Conservation (phyloP, 305 asterid genomes). For the Ilex paraguariensis region DNA sequence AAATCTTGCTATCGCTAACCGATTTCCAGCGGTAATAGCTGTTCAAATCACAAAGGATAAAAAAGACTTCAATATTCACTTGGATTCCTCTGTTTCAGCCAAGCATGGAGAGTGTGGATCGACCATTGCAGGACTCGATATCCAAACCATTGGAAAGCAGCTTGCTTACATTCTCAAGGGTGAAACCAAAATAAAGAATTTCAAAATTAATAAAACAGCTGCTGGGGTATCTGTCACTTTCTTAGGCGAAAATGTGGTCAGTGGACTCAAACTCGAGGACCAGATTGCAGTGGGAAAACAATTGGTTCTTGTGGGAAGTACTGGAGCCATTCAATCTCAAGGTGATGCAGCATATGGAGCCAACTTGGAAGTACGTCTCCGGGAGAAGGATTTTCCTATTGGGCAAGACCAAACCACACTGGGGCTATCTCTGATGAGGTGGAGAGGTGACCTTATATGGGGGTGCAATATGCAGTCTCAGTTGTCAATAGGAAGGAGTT, state of each 20-base stretch:
- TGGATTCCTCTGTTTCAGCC: conserved; percentile 32
- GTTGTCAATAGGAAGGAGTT: conserved; percentile 28
- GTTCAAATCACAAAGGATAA: conserved; percentile 35
- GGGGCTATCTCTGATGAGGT: conserved; percentile 32
- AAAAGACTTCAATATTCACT: conserved; percentile 25
- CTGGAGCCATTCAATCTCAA: conserved; percentile 27
- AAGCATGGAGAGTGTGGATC: conserved; percentile 28
- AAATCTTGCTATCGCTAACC: conserved; percentile 17
- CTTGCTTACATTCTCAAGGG: conserved; percentile 28
- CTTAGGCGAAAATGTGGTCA: conserved; percentile 18
- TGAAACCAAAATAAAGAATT: conserved; percentile 20
- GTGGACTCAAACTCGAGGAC: conserved; percentile 32
- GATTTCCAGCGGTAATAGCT: conserved; percentile 27
- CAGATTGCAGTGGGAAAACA: conserved; percentile 24
- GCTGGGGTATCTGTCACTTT: conserved; percentile 31
- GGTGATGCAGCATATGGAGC: conserved; percentile 35
- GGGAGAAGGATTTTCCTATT: conserved; percentile 20
- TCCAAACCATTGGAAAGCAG: conserved; percentile 24
- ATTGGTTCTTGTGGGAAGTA: conserved; percentile 25
- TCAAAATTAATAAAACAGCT: conserved; percentile 23
- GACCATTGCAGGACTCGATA: conserved; percentile 29
- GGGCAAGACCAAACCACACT: conserved; percentile 24
- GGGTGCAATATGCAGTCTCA: conserved; percentile 43
- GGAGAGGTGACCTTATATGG: conserved; percentile 30
- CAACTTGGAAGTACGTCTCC: conserved; percentile 26